Evolutionary conservation across 2,329 filamentous ascomycete species (phyloP).

Genomic region (Penicillium sp.): DNA sequence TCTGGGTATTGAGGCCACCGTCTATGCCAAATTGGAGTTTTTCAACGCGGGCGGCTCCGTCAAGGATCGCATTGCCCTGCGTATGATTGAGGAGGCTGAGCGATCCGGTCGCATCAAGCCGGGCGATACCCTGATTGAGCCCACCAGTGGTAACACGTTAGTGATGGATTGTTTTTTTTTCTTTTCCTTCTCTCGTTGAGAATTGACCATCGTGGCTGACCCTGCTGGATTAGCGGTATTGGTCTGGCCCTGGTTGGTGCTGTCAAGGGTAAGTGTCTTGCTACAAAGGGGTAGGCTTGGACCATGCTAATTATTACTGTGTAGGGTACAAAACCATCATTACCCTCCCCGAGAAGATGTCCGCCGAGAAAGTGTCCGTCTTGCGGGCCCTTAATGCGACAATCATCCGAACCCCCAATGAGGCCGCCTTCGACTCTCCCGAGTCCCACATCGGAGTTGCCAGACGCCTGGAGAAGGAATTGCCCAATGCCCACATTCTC

Average conservation of each 20-base stretch:
- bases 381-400: conserved; percentile 91
- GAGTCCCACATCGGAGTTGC: conserved; percentile 98
- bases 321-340: conserved; percentile 97
- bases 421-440: conserved; percentile 89
- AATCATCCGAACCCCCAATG: conserved; percentile 95
- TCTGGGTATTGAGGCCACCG: conserved; percentile 80
- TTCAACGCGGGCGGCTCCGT: conserved; percentile 94
- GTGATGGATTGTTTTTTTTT: conserved; percentile 18
- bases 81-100: conserved; percentile 97
- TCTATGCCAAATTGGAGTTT: conserved; percentile 88
- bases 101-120: conserved; percentile 90
- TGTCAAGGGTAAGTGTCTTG: conserved; percentile 62
- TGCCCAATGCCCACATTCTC: conserved; percentile 94
- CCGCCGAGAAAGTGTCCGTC: conserved; percentile 93
- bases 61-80: conserved; percentile 91
- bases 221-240: conserved; percentile 59
- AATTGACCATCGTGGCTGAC: not conserved
- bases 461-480: conserved; percentile 83
- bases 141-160: conserved; percentile 90
- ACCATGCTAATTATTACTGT: conserved; percentile 49
- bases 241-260: conserved; percentile 87
- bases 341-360: conserved; percentile 99
- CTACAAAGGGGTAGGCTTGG: not conserved
- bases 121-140: conserved; percentile 95
- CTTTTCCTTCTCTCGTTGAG: not conserved